Conservation (phyloP, 805 yeast genomes). For the Pichia occidentalis region DNA sequence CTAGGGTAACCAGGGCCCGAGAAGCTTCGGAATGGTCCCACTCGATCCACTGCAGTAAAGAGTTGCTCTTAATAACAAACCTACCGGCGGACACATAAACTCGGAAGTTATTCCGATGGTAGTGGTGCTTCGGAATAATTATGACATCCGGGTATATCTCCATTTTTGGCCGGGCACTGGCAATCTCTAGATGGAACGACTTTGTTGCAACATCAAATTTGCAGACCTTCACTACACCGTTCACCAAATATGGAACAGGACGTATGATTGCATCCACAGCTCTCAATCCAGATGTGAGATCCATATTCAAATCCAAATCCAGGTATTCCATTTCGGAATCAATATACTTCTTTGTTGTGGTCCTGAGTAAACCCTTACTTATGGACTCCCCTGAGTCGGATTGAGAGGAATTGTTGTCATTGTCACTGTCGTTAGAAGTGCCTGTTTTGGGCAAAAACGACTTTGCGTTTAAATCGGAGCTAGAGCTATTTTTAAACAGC, state of each 20-base stretch:
- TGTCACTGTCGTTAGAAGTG: background rate
- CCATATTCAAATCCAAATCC: background rate
- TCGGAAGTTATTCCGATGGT: slow-evolving; percentile 41
- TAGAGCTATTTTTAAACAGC: slow-evolving; percentile 10
- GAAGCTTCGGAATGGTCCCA: slow-evolving; percentile 54
- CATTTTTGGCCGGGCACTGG: slow-evolving; percentile 6
- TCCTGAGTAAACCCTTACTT: background rate
- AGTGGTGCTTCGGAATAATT: slow-evolving; percentile 70
- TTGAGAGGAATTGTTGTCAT: background rate
- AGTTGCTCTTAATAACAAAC: slow-evolving; percentile 41
- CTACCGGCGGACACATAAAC: slow-evolving; percentile 50
- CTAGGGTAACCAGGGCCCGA: slow-evolving; percentile 8
- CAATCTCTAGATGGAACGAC: slow-evolving; percentile 43
- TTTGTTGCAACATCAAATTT: slow-evolving; percentile 51
- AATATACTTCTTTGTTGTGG: slow-evolving; percentile 8
- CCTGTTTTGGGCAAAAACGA: background rate
- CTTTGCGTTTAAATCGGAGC: too few relatives aligned
- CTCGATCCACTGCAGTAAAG: slow-evolving; percentile 47
- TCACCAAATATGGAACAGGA: slow-evolving; percentile 63
- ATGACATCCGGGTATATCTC: slow-evolving; percentile 46
- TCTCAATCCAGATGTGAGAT: slow-evolving; percentile 48
- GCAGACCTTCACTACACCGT: slow-evolving; percentile 49
- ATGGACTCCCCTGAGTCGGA: background rate
- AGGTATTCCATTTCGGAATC: slow-evolving; percentile 15
- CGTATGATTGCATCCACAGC: slow-evolving; percentile 71